Conservation (phyloP, 2,329 filamentous ascomycete genomes). For the Exserohilum rostratum region DNA sequence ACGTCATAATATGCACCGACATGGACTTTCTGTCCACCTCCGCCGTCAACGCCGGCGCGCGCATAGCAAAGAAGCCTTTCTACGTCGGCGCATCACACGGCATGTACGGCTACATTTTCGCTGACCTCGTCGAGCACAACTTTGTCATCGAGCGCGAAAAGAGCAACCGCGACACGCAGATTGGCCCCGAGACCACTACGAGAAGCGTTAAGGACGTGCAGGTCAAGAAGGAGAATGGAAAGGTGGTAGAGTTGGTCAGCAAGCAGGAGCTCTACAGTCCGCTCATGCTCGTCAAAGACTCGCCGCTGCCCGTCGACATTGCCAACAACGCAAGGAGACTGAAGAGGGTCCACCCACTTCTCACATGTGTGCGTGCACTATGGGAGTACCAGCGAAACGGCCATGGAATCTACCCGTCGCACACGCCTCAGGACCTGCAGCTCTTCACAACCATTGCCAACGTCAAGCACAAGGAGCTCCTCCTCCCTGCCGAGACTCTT, state of each 20-base stretch:
- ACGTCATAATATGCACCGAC: conserved; percentile 89
- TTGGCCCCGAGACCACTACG: conserved; percentile 75
- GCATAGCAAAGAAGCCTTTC: conserved; percentile 78
- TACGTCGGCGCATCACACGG: conserved; percentile 89
- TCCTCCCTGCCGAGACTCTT: conserved; percentile 54
- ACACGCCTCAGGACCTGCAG: conserved; percentile 63
- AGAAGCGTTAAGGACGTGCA: conserved; percentile 75
- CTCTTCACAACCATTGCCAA: conserved; percentile 79
- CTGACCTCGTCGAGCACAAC: conserved; percentile 87
- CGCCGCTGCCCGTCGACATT: conserved; percentile 72
- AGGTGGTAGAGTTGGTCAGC: conserved; percentile 81
- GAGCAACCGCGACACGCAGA: conserved; percentile 68
- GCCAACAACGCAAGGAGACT: conserved; percentile 70
- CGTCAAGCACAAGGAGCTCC: conserved; percentile 73
- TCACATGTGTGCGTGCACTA: conserved; percentile 85
- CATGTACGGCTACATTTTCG: conserved; percentile 93
- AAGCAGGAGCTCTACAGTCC: conserved; percentile 92
- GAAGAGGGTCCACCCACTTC: conserved; percentile 77
- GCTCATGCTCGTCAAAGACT: conserved; percentile 82
- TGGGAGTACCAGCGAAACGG: conserved; percentile 78
- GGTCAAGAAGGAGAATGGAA: conserved; percentile 66
- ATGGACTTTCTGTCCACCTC: conserved; percentile 75
- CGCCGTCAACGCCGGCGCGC: conserved; percentile 84
- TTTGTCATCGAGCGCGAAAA: conserved; percentile 84
- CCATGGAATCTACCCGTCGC: conserved; percentile 52